Evolutionary conservation across 129 eudicot species (phyloP), one percentile per base, ranked within the genome.

Genomic region (Deinandra increscens): DNA sequence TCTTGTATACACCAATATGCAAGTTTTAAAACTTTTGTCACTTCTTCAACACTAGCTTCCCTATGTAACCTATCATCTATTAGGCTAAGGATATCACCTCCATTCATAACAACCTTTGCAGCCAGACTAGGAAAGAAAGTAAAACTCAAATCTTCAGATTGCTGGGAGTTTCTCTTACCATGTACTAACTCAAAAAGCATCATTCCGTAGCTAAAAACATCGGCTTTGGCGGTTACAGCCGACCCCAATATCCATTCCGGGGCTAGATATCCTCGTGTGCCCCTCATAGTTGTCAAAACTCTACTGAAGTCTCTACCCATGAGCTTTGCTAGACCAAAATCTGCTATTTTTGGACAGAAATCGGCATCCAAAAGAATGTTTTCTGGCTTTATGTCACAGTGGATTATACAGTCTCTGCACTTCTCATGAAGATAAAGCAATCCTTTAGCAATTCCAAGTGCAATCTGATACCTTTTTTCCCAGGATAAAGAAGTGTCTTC

Each of bases 241-340:
- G 62, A 76, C 50, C 96, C 91, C 7, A 88, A 88, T 17, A 88
- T 69, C 96, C 91, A 88, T 58, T 88, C 96, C 0, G 88, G 88
- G 19, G 91, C 91, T 43, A 88, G 78, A 44, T 81, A 88, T n/a
- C 88, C 91, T 59, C 86, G 59, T n/a, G 88, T 88, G 7, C 91
- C 91, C 60, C 88, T 82, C 75, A 88, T 78, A 2, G 91, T 79
- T 9, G 96, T 81, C 55, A 83, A 50, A 36, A 88, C 96, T 33
- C 88, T 46, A 42, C 95, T 88, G 19, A 85, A 82, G 18, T 88
- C 91, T 1, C 83, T 72, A 29, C 91, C 96, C 9, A 88, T 54
- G 11, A 88, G 87, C 85, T 88, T 88, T 74, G 96, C 89, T 9
- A 85, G 51, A n/a, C 96, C 91, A 68, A 88, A 88, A 77, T 88